Evolutionary conservation across 257 asterid genomes (phyloP), one percentile per base, ranked within the genome.

Genomic region (Primulina tabacum): DNA sequence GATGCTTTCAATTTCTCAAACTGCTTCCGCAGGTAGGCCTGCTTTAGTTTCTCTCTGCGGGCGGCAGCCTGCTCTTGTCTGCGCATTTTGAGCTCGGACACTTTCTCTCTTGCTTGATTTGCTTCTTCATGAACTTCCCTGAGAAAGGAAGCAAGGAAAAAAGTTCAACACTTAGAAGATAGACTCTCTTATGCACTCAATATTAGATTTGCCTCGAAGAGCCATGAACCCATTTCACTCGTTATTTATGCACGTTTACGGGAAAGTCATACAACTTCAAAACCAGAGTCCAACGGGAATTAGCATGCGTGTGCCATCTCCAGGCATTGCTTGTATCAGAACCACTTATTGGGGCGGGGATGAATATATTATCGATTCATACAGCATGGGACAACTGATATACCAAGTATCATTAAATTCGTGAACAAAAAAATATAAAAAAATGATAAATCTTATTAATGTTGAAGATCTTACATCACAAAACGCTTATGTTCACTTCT

Each of bases 71-170:
- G 95, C 71, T 89, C 97, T 82, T 91, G 92, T 80, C 97, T 87
- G 62, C 94, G 85, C 71, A 79, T 63, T 82, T 94, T 94, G 50
- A 89, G 83, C 60, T 91, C 97, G 4, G 96, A 87, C 57, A 79
- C 90, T 71, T 89, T 88, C 80, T 91, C 97, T 86, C 97, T 87
- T 32, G 96, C 99, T 76, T 91, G 77, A 75, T 75, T 91, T 75
- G 88, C 97, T 81, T 94, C 97, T 80, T 91, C 91, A 61, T 94
- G 97, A 81, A 94, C 91, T 82, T 94, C 96, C 99, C 96, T 93
- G 88, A 77, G 71, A 74, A 74, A 47, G 59, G 58, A 79, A 53
- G 56, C 50, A 64, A 64, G 68, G 69, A 65, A 57, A 64, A 14
- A 38, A 50, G 26, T 26, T 35, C 18, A 64, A 64, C 20, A 68